Conservation (phyloP, 371 early-diverging fungal species). For the Actinomortierella ambigua region DNA sequence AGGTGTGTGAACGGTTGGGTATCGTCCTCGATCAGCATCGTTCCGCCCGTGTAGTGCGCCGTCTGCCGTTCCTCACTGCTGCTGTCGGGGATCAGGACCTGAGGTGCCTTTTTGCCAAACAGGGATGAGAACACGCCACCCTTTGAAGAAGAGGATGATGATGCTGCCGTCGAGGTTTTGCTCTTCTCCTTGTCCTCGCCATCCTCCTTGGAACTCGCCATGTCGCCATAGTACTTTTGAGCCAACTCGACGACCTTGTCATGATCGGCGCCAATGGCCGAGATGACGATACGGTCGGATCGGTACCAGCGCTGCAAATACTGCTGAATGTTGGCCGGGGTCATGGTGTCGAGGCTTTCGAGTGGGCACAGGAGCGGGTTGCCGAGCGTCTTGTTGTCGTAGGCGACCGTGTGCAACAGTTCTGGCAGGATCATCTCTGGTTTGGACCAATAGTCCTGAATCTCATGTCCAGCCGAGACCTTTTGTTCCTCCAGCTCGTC, state of each 20-base stretch:
- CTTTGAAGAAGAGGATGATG: conserved; percentile 5
- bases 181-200: too few species aligned
- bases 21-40: conserved; percentile 65
- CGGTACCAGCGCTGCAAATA: conserved; percentile 83
- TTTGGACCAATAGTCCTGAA: conserved; percentile 82
- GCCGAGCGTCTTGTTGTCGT: conserved; percentile 80
- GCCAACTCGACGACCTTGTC: conserved; percentile 79
- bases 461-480: conserved; percentile 83
- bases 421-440: conserved; percentile 90
- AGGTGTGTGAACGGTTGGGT: conserved; percentile 79
- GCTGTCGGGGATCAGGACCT: conserved; percentile 14
- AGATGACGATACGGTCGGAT: conserved; percentile 91
- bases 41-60: conserved; percentile 87
- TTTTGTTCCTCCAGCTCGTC: conserved; percentile 86
- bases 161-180: conserved; percentile 11
- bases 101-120: conserved; percentile 26
- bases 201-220: conserved; percentile 29
- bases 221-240: conserved; percentile 65
- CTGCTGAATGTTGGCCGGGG: conserved; percentile 65
- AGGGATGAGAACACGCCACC: conserved; percentile 29
- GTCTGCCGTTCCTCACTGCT: conserved; percentile 35
- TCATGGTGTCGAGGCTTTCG: conserved; percentile 68
- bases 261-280: conserved; percentile 89
- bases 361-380: conserved; percentile 81
- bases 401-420: conserved; percentile 86